These are phyloP conservation scores for Populus davidiana DNA, from an alignment of 345 rosid genomes.

Conservation along the genomic window DNA sequence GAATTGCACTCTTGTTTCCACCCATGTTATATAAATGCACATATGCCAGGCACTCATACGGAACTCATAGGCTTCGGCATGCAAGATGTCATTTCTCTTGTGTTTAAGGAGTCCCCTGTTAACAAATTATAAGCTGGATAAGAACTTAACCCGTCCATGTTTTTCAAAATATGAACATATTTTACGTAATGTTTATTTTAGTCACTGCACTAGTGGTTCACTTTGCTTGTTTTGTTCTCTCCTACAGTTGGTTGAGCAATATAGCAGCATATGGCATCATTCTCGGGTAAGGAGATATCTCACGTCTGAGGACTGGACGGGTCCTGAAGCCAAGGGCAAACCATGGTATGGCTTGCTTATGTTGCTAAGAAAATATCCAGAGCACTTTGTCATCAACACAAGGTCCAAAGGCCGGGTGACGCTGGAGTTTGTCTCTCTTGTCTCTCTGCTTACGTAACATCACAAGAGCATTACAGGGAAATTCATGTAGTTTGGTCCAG, in stretches of 20 bases:
- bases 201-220: background rate
- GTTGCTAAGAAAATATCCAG: conserved; percentile 86
- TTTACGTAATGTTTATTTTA: too few relatives aligned
- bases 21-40: background rate
- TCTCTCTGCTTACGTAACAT: conserved; percentile 64
- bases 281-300: conserved; percentile 81
- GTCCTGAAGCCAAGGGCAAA: conserved; percentile 75
- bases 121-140: conserved; percentile 7
- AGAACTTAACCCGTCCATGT: background rate
- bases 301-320: conserved; percentile 69
- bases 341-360: conserved; percentile 91
- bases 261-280: conserved; percentile 81
- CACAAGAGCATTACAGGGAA: background rate
- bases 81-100: background rate
- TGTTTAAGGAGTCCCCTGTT: background rate
- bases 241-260: conserved; percentile 71
- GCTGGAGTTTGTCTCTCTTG: conserved; percentile 85
- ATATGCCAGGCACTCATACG: too few relatives aligned
- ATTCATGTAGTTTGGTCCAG: background rate
- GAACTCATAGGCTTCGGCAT: background rate
- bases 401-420: conserved; percentile 80
- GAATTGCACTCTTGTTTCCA: background rate
- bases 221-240: conserved; percentile 1
- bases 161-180: too few relatives aligned
- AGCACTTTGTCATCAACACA: conserved; percentile 91